Evolutionary conservation across 1,284 basidiomycete species (phyloP), one percentile per base, ranked within the genome.

Genomic region (Tilletiaria anomala): DNA sequence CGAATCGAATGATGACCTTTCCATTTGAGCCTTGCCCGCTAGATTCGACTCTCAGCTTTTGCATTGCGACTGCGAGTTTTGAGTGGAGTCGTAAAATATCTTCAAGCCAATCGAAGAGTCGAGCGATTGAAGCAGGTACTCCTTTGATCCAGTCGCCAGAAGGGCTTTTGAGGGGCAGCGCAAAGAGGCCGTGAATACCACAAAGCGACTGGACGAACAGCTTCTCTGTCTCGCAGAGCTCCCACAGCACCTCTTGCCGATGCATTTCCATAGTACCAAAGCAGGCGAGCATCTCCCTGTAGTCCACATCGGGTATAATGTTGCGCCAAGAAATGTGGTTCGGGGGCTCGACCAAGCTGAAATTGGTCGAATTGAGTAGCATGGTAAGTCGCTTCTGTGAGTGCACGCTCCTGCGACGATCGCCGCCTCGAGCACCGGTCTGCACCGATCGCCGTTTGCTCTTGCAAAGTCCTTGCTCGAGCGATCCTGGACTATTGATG

Each of bases 1-100:
- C 77, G n/a, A n/a, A n/a, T n/a, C n/a, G n/a, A 19, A 86, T 69
- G 5, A 58, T 40, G 17, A 59, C 40, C 15, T 78, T 70, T 12
- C 76, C 22, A 15, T 23, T 24, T 14, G 39, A n/a, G 48, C 76
- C 70, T 20, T 29, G n/a, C n/a, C n/a, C n/a, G n/a, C n/a, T n/a
- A n/a, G n/a, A n/a, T n/a, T n/a, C n/a, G 10, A 20, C 33, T 10
- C 36, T 26, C 1, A 34, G 23, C 12, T 26, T 21, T 26, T 45
- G 39, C 5, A 47, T 19, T 3, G 45, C 26, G 6, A 35, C 26
- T 15, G 39, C 24, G 16, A 47, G 23, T 16, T 39, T 46, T 17
- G 26, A 35, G 31, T 48, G 46, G 16, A 48, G 32, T 15, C 35
- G 38, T 14, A 45, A 37, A 20, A 48, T 48, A 16, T 40, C 44